Evolutionary conservation across 768 basidiomycete genomes (phyloP), one percentile per base, ranked within the genome.

Genomic region (Termitomyces sp.): DNA sequence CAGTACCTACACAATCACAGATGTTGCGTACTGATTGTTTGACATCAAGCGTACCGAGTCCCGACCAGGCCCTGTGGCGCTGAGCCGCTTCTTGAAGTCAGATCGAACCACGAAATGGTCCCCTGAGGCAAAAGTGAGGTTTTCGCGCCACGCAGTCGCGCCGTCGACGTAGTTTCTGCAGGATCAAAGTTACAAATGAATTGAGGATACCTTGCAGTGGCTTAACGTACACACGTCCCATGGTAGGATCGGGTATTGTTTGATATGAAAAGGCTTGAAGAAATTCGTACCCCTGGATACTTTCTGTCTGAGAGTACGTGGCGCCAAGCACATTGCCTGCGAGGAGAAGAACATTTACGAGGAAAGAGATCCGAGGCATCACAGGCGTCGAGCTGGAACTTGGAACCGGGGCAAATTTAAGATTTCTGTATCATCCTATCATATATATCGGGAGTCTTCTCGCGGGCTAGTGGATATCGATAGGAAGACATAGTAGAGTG

Each of bases 11-110:
- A 85, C 73, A 37, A 77, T 76, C 51, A 85, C 84, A 34, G 78
- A 76, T 23, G 76, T 82, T 7, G 71, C 75, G 59, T 80, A 86
- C 35, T 73, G 68, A 53, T 81, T 80, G 60, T 81, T 80, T 16
- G 82, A 82, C 55, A 68, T 69, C 45, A 88, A 65, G 37, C 85
- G 75, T 56, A 86, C 80, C 34, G 82, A 84, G 64, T 84, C 78
- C 35, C 86, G 72, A 5, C 86, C 85, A 27, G 81, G 72, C 0
- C 81, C 84, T 53, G 69, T 71, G 2, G 82, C 34, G 58, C 64
- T 69, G 19, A 87, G 72, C 9, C 62, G 65, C 1, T 77, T 83
- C 32, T 72, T 82, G 58, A 66, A 67, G 66, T 87, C 86, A 7
- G 81, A 78, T 31, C 85, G 80, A 48, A 87, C 67, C 57, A 85